Evolutionary conservation across 495 filamentous ascomycete genomes (phyloP), one percentile per base, ranked within the genome.

Genomic region (Penicillium crystallinum): DNA sequence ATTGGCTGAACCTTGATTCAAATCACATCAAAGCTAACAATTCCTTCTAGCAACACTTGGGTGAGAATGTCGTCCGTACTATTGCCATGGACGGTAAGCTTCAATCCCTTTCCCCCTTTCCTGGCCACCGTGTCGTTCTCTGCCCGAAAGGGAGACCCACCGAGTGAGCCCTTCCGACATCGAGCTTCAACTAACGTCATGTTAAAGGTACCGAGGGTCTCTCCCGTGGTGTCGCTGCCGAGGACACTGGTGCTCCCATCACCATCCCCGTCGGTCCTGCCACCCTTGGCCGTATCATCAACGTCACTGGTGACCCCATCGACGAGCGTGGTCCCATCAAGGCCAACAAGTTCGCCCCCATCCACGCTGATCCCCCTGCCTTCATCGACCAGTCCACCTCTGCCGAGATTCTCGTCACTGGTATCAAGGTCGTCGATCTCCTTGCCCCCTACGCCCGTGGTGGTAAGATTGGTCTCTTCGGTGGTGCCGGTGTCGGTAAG

Each of bases 391-490:
- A 98, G 82, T 90, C 93, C 53, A 98, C 93, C 62, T 77, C 81
- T 57, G 93, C 95, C 60, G 93, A 98, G 77, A 86, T 98, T 76
- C 83, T 98, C 58, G 87, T 96, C 64, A 98, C 93, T 62, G 93
- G 93, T 84, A 98, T 98, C 84, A 98, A 98, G 86, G 93, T 98
- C 73, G 93, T 98, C 75, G 93, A 98, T 72, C 80, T 98, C 59
- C 82, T 98, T 62, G 93, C 93, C 69, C 93, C 93, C 64, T 98
- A 98, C 75, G 93, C 93, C 77, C 93, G 93, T 91, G 93, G 93
- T 88, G 93, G 93, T 84, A 98, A 98, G 87, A 98, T 98, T 83
- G 93, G 93, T 89, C 95, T 98, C 69, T 98, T 98, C 79, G 93
- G 93, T 80, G 93, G 93, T 93, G 93, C 93, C 67, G 93, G 93